Base-by-base conservation (phyloP, 495 filamentous ascomycete species). In the Penicillium robsamsonii region DNA sequence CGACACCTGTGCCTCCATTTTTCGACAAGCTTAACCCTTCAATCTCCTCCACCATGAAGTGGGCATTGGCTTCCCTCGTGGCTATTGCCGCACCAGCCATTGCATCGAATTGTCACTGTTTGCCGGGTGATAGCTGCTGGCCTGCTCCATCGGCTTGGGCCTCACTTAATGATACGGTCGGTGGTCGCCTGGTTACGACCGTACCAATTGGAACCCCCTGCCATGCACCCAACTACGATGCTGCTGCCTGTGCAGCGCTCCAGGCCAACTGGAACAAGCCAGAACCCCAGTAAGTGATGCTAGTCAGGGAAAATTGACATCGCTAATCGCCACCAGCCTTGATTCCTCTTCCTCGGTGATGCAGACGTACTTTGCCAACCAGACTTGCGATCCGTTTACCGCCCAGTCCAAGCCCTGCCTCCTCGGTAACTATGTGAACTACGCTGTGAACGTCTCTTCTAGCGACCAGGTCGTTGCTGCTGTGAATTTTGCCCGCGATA, bases 361-460 rank as follows among this genome's bases (percentile, higher is more conserved):
- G 77, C 63, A 68, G 44, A 61, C 68, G 4, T 77, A 57, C 60
- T 79, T 76, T 54, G 63, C 69, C 41, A 77, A 77, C 66, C 68
- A 78, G 46, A 80, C 70, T 45, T 89, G 85, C 58, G 76, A 82
- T 58, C 82, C 84, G 4, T 85, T 82, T 30, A 66, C 71, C 1
- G 56, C 77, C 22, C 65, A 71, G 17, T 57, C 53, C 22, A 68
- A 62, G 18, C 65, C 79, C 0, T 91, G 87, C 64, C 66, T 63
- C 1, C 70, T 84, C 1, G 86, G 86, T 2, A 84, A 81, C 66
- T 86, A 83, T 62, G 75, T 79, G 7, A 67, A 67, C 20, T 89
- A 88, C 44, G 59, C 76, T 0, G 70, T 79, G 47, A 74, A 78
- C 50, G 77, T 77, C 29, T 68, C 71, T 0, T 70, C 69, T 2